phyloP scores from a whole-genome alignment of 2,329 filamentous ascomycete genomes.

The Massarina eburnea region DNA sequence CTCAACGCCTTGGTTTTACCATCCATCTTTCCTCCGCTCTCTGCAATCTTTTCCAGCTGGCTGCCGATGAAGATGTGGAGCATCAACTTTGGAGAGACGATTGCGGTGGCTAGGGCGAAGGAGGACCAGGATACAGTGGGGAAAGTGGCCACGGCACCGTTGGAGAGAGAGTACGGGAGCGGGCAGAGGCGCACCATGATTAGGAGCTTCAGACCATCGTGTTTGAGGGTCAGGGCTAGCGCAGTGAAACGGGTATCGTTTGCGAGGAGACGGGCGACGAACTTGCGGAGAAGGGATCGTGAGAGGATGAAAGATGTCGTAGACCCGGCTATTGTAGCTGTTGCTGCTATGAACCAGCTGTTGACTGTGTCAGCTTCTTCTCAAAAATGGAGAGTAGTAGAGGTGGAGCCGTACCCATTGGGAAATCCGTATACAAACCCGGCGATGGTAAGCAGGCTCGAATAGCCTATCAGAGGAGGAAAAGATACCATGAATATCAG shows the following conservation, averaged over 20 bases:
- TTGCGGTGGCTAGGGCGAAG: conserved; percentile 80
- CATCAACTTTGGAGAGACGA: conserved; percentile 82
- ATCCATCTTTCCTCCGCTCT: conserved; percentile 82
- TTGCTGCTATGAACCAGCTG: conserved; percentile 82
- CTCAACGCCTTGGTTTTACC: conserved; percentile 76
- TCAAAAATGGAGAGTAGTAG: conserved; percentile 22
- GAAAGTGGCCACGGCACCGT: conserved; percentile 92
- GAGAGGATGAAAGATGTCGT: conserved; percentile 79
- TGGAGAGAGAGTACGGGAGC: conserved; percentile 87
- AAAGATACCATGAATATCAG: conserved; percentile 77
- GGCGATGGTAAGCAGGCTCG: conserved; percentile 69
- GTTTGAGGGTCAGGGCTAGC: conserved; percentile 81
- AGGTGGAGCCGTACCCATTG: conserved; percentile 60
- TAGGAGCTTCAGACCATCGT: conserved; percentile 85
- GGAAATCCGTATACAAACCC: conserved; percentile 74
- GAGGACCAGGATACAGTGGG: conserved; percentile 76
- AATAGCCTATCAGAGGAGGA: conserved; percentile 86
- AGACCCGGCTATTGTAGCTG: conserved; percentile 76
- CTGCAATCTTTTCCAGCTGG: conserved; percentile 78
- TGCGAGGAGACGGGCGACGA: conserved; percentile 79
- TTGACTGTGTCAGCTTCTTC: conserved; percentile 11
- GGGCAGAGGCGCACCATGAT: conserved; percentile 92
- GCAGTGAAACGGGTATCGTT: conserved; percentile 86
- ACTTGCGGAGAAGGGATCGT: conserved; percentile 73
- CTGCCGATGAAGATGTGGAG: conserved; percentile 92